phyloP scores from a whole-genome alignment of 2,329 filamentous ascomycete genomes.

The Trichoderma sp. region DNA sequence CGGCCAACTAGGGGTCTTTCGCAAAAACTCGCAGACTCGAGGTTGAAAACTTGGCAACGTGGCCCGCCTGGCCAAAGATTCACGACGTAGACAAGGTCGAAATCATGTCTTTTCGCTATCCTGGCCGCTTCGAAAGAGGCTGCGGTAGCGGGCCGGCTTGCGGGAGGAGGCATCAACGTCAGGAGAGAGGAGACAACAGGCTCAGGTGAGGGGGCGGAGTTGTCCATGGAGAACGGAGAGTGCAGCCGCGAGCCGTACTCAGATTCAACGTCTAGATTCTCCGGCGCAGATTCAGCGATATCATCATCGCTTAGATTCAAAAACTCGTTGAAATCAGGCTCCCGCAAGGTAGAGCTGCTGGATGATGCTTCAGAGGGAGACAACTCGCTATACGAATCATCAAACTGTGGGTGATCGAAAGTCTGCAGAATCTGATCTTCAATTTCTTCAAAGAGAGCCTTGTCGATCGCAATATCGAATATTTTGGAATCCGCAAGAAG shows the following conservation, averaged over 20 bases:
- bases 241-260: slow-evolving; percentile 16
- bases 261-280: slow-evolving; percentile 21
- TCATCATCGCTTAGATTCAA: slow-evolving; percentile 55
- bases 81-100: slow-evolving; percentile 57
- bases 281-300: slow-evolving; percentile 46
- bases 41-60: slow-evolving; percentile 14
- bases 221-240: slow-evolving; percentile 23
- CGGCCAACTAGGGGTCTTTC: slow-evolving; percentile 43
- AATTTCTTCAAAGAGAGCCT: slow-evolving; percentile 27
- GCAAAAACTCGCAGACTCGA: slow-evolving; percentile 18
- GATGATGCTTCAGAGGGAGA: slow-evolving; percentile 31
- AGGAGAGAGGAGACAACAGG: slow-evolving; percentile 36
- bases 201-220: slow-evolving; percentile 26
- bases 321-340: slow-evolving; percentile 54
- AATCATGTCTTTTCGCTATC: slow-evolving; percentile 54
- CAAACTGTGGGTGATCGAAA: slow-evolving; percentile 27
- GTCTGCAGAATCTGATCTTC: slow-evolving; percentile 28
- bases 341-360: slow-evolving; percentile 41
- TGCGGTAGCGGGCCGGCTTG: slow-evolving; percentile 42
- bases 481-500: slow-evolving; percentile 29
- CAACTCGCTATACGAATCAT: slow-evolving; percentile 30
- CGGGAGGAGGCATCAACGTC: slow-evolving; percentile 44
- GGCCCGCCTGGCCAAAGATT: slow-evolving; percentile 51
- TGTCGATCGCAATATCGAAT: slow-evolving; percentile 29
- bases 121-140: slow-evolving; percentile 54